These are phyloP conservation scores for Claviceps arundinis DNA, from an alignment of 2,329 filamentous ascomycete genomes.

Conservation along the genomic window DNA sequence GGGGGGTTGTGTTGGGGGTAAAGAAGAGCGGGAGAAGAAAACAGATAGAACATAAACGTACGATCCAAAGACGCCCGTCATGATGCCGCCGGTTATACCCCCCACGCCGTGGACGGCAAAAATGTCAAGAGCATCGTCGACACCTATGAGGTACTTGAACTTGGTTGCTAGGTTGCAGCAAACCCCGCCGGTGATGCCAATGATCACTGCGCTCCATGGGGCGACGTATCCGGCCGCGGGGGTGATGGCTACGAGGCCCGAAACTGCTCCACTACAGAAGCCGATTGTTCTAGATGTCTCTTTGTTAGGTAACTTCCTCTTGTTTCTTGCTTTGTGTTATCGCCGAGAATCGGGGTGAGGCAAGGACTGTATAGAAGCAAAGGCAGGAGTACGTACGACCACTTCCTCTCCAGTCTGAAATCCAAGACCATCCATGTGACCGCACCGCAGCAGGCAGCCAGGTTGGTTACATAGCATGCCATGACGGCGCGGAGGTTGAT, in stretches of 20 bases:
- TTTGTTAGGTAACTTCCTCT: background rate
- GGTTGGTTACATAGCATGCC: conserved; percentile 78
- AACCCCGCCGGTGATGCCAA: conserved; percentile 46
- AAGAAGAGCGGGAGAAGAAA: background rate
- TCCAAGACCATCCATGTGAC: conserved; percentile 78
- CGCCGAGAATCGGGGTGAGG: background rate
- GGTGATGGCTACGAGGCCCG: conserved; percentile 77
- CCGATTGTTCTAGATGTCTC: conserved; percentile 57
- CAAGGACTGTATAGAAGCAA: background rate
- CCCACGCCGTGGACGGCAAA: conserved; percentile 83
- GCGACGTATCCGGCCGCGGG: conserved; percentile 73
- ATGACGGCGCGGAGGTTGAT: conserved; percentile 81
- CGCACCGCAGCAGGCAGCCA: conserved; percentile 69
- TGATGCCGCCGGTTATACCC: conserved; percentile 66
- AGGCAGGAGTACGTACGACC: conserved; percentile 25
- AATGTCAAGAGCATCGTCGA: conserved; percentile 81
- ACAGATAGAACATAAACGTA: conserved; percentile 12
- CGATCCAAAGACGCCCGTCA: conserved; percentile 68
- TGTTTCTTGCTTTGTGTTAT: background rate
- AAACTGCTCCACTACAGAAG: conserved; percentile 82
- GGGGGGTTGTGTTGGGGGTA: background rate
- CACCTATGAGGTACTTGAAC: conserved; percentile 58
- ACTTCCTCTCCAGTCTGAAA: conserved; percentile 84
- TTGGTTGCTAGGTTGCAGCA: conserved; percentile 80
- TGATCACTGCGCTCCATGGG: conserved; percentile 44